Evolutionary conservation across 345 rosid genomes (phyloP), one percentile per base, ranked within the genome.

Genomic region (Kernera saxatilis): DNA sequence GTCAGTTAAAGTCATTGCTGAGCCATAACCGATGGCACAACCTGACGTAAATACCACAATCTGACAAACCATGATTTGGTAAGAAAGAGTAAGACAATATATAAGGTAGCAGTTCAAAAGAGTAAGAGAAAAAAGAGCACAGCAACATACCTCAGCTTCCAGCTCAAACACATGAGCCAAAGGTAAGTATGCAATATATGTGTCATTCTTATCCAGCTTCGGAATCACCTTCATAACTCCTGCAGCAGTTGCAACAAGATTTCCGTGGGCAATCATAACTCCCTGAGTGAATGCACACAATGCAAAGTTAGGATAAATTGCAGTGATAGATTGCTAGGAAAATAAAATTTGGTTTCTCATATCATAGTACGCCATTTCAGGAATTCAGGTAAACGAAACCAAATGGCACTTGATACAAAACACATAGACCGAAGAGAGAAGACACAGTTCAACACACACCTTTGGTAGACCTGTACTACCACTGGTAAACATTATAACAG

Each of bases 391-490:
- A 13, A 30, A n/a, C 15, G 29, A 21, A 58, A 46, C 36, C 5
- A 50, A 9, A 22, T 12, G 29, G 22, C 12, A 61, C 17, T 36
- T 18, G 44, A 27, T 15, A 40, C 18, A 32, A 36, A 27, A n/a
- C 5, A 60, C 49, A 32, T 54, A 69, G 35, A n/a, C n/a, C 13
- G 6, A 65, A 70, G 26, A 43, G 44, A 63, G 9, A 19, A 35
- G 15, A 26, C 29, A 60, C 41, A 73, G 37, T 50, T n/a, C 10
- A 57, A 32, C 53, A 50, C 80, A 90, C 77, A 93, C 98, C 97
- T 93, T 93, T 59, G 97, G 97, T 60, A 90, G 75, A 66, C 98
- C 97, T 1, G 96, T 86, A 72, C 98, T 93, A 69, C 98, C 98
- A 71, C 98, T 93, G 32, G 98, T 93, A 73, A 88, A 93, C 98